Evolutionary conservation across 2,329 filamentous ascomycete species (phyloP), one percentile per base, ranked within the genome.

Genomic region (Taxawa tesnikishii): DNA sequence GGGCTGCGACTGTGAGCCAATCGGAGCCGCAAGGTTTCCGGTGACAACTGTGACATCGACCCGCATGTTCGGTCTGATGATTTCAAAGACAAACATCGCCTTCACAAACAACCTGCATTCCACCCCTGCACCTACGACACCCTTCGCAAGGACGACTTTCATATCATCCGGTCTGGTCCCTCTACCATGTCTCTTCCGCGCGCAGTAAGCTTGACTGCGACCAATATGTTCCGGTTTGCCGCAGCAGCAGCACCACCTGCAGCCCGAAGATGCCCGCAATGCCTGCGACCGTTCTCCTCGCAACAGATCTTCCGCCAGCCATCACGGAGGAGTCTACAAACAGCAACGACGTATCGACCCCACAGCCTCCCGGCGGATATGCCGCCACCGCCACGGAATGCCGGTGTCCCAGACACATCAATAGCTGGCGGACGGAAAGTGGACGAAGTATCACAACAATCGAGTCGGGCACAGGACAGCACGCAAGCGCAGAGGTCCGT

Each of bases 341-440:
- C 75, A 9, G 72, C 71, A 18, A 76, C 73, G 12, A 71, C 72
- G 29, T 75, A 77, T 45, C 70, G 69, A 36, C 73, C 75, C 13
- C 67, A 73, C 37, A 62, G 63, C 2, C 54, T 80, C n/a, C 61
- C 67, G 11, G 55, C 66, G 1, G 60, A 66, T 28, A 67, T 70
- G 43, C 69, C 71, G 9, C 63, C 63, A 26, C 70, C 71, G 33
- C 70, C 71, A 27, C 66, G 71, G 43, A 77, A 71, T 51, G 53
- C 62, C 19, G 65, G 66, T n/a, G 55, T 68, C 17, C 67, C 70
- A 31, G 70, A 78, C 33, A 72, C 69, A 8, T 76, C 75, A 17
- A 75, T 79, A 44, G 64, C 70, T 7, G 63, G 65, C 23, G 60
- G 59, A 23, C 55, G 66, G 31, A 55, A 62, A 39, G 51, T 60